Conservation (phyloP, 371 early-diverging fungal genomes). For the Mucor velutinosus region DNA sequence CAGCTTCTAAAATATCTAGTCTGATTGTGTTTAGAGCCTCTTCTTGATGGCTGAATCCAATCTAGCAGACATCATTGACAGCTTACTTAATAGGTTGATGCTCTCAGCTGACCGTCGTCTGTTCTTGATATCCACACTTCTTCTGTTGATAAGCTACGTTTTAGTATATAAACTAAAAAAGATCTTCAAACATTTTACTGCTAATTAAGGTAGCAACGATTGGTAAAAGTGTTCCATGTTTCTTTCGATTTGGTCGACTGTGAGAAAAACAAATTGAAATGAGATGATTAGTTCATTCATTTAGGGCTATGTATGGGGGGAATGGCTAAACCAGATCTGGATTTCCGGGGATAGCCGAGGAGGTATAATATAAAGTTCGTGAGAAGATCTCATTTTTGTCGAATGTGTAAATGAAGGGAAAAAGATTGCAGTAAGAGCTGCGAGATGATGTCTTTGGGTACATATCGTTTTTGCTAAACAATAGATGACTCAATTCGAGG, state of each 20-base stretch:
- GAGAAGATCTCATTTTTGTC: not conserved
- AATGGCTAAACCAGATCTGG: not conserved
- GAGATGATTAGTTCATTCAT: not conserved
- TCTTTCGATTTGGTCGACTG: not conserved
- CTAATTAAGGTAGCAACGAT: not conserved
- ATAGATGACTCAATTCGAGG: not conserved
- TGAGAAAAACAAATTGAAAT: not conserved
- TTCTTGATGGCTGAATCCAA: not conserved
- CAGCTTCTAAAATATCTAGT: not conserved
- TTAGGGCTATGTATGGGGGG: not conserved
- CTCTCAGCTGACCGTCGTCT: not conserved
- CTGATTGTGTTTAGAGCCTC: not conserved
- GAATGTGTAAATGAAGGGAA: not conserved
- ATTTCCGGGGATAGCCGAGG: not conserved
- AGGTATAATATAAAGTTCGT: not conserved
- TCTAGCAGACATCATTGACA: not conserved
- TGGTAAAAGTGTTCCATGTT: not conserved
- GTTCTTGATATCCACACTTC: not conserved
- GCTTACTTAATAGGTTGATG: not conserved
- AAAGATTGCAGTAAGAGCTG: not conserved
- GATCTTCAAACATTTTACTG: not conserved
- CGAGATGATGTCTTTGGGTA: not conserved
- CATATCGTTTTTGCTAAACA: not conserved
- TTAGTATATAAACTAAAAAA: not conserved
- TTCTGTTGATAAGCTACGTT: not conserved